A percentile compares a stretch with the other conserved stretches of the same genome.
Conservation (phyloP, 164 flowering plant species). For the Magnolia officinalis region DNA sequence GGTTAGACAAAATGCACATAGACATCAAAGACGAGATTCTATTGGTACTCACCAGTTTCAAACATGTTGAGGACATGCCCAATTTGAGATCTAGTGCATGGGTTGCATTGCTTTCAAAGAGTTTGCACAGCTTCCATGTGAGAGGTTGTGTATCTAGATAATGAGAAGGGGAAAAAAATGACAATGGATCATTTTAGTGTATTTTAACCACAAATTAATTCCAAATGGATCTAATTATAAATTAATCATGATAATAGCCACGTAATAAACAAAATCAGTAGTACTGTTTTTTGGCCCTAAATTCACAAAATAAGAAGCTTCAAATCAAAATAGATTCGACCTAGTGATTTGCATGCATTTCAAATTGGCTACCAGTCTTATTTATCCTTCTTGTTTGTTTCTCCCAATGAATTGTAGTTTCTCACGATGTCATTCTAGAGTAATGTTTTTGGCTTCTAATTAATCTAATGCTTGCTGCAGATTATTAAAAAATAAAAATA, state of each 20-base stretch:
- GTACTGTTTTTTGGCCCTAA: not conserved
- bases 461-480: no score
- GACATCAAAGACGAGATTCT: not conserved
- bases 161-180: not conserved
- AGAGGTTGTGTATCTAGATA: slow-evolving; percentile 43
- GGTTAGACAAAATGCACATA: not conserved
- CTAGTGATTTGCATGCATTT: not conserved
- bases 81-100: slow-evolving; percentile 66
- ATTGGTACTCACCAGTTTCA: slow-evolving; percentile 65
- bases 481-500: no score
- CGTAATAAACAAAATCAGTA: not conserved
- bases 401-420: not conserved
- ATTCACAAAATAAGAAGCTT: not conserved
- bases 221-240: not conserved
- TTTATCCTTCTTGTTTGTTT: not conserved
- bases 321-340: not conserved
- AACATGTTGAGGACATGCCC: slow-evolving; percentile 45
- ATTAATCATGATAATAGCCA: no score
- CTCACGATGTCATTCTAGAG: not conserved
- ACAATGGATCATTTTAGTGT: not conserved
- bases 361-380: not conserved
- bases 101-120: slow-evolving; percentile 39
- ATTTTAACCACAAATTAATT: not conserved
- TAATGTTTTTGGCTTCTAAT: not conserved
- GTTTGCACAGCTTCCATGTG: slow-evolving; percentile 69